Evolutionary conservation across 2,329 filamentous ascomycete genomes (phyloP), one percentile per base, ranked within the genome.

Genomic region (Rhynchosporium secalis): DNA sequence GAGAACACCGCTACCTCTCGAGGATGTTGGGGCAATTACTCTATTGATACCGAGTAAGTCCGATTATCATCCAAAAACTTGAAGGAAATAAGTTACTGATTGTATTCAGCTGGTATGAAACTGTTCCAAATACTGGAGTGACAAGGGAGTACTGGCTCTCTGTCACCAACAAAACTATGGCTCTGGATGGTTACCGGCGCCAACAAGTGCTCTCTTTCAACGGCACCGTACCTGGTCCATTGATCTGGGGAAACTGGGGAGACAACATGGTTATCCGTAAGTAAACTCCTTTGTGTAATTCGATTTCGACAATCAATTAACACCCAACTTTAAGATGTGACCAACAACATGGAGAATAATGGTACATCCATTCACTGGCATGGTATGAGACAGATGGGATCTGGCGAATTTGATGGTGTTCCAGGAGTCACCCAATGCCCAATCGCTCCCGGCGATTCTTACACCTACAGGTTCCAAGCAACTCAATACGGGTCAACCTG

Each of bases 351-450:
- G 45, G 40, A 62, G 31, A 15, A 76, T 41, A 81, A 83, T 56
- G 81, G 80, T 38, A 83, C 80, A 7, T 72, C 77, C 5, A 76
- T 83, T 36, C 81, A 83, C 66, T 83, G 78, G 78, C 81, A 84
- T 64, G 81, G 81, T 38, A 71, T 83, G 10, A 71, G 78, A 28
- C 78, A 80, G 65, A 67, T 78, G 7, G 72, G 75, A 43, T 74
- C 73, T 7, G 74, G 75, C 29, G 71, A 79, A 49, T 73, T 75
- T 66, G 71, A 72, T 47, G 70, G 70, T 29, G 70, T 78, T 4
- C 76, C 76, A 29, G 78, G 80, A 33, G 71, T 84, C 29, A 83
- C 81, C 10, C 86, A 91, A 72, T 92, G 88, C 66, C 87, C 88
- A 1, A 85, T 90, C 62, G 77, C 86, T 4, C 87, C 87, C 0